Conservation (phyloP, 2,329 filamentous ascomycete species). For the Didymellaceae sp. region DNA sequence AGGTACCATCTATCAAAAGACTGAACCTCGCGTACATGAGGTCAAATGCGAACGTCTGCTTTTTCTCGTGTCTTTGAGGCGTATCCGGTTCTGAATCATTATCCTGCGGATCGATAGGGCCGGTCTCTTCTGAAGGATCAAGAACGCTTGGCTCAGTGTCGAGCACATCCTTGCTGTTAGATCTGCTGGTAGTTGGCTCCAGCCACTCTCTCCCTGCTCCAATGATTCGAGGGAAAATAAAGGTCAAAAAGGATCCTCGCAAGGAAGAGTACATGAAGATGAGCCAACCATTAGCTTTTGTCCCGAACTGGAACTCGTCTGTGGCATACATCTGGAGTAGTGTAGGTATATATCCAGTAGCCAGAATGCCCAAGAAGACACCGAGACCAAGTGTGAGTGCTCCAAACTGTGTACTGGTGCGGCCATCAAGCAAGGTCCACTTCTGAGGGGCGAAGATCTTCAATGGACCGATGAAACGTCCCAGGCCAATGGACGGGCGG, state of each 20-base stretch:
- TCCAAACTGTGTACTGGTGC: slow-evolving; percentile 63
- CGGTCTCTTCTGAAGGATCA: slow-evolving; percentile 40
- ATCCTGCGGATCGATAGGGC: slow-evolving; percentile 57
- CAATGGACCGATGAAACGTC: slow-evolving; percentile 68
- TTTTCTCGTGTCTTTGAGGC: slow-evolving; percentile 46
- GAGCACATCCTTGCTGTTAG: slow-evolving; percentile 18
- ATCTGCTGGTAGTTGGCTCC: slow-evolving; percentile 36
- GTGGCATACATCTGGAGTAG: slow-evolving; percentile 61
- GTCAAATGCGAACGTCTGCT: slow-evolving; percentile 66
- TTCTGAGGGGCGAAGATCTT: slow-evolving; percentile 66
- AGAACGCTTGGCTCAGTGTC: slow-evolving; percentile 28
- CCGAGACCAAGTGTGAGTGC: slow-evolving; percentile 69
- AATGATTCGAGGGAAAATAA: slow-evolving; percentile 55
- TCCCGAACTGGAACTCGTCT: slow-evolving; percentile 53
- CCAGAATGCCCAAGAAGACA: slow-evolving; percentile 71
- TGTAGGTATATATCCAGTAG: slow-evolving; percentile 70
- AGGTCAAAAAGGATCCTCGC: slow-evolving; percentile 53
- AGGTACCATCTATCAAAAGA: slow-evolving; percentile 66
- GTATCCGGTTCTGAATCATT: slow-evolving; percentile 57
- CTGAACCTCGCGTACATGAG: slow-evolving; percentile 71
- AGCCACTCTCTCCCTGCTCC: slow-evolving; percentile 50
- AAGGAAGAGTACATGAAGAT: slow-evolving; percentile 55
- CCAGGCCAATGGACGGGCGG: slow-evolving; percentile 49
- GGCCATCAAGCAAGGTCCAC: slow-evolving; percentile 60
- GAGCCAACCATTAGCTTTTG: slow-evolving; percentile 54